A percentile compares a stretch with the other conserved stretches of the same genome.
These are phyloP conservation scores for Loxodes magnus DNA, from an alignment of 73 alveolate species.

Conservation along the genomic window DNA sequence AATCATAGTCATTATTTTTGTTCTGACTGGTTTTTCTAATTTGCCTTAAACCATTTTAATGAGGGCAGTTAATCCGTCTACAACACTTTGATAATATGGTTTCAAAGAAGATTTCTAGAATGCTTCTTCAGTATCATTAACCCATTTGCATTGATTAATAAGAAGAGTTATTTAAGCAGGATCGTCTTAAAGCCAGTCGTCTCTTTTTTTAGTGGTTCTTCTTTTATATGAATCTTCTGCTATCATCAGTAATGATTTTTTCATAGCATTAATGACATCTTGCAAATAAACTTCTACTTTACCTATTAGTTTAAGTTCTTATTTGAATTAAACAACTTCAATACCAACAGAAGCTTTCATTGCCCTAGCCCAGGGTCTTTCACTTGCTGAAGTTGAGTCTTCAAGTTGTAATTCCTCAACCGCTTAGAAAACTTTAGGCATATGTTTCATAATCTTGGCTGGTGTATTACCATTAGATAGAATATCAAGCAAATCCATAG, in stretches of 20 bases:
- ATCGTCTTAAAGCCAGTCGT: constrained; percentile 86
- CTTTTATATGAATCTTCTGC: constrained; percentile 72
- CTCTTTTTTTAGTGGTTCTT: constrained; percentile 57
- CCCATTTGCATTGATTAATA: constrained; percentile 82
- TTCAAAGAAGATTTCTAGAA: constrained; percentile 61
- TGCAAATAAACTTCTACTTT: constrained; percentile 93
- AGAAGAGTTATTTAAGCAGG: constrained; percentile 93
- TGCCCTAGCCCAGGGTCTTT: constrained; percentile 95
- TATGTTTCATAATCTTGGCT: constrained; percentile 86
- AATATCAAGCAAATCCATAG: constrained; percentile 97
- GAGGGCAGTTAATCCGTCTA: constrained; percentile 65
- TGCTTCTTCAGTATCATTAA: constrained; percentile 69
- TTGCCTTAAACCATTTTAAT: constrained; percentile 93
- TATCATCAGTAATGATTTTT: constrained; percentile 67
- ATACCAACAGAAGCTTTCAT: constrained; percentile 98
- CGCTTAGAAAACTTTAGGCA: constrained; percentile 69
- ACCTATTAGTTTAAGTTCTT: constrained; percentile 89
- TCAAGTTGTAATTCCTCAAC: constrained; percentile 37
- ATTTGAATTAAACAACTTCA: constrained; percentile 88
- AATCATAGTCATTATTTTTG: constrained; percentile 97
- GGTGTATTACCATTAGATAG: constrained; percentile 99
- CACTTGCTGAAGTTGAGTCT: constrained; percentile 62
- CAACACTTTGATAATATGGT: constrained; percentile 57
- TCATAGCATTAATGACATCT: constrained; percentile 92
- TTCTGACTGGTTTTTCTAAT: constrained; percentile 74